These are phyloP conservation scores for Geotrichum europaeum DNA, from an alignment of 1,139 yeast species.

Conservation along the genomic window DNA sequence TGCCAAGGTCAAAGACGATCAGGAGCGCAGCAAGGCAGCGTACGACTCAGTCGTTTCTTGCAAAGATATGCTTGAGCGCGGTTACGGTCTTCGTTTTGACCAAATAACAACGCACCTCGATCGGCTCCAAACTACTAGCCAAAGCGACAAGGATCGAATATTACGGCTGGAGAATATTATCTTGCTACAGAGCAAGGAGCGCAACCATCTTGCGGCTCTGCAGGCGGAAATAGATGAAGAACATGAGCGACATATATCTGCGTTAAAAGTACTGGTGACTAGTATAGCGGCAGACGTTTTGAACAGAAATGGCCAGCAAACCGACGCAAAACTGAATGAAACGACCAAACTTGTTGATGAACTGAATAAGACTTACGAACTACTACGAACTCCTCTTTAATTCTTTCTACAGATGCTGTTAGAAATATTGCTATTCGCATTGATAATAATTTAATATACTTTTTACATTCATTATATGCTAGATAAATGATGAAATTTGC, in stretches of 20 bases:
- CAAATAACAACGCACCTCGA: slow-evolving; percentile 20
- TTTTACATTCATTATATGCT: not conserved
- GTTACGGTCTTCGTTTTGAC: slow-evolving; percentile 12
- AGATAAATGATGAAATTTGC: not conserved
- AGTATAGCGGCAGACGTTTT: not conserved
- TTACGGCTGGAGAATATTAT: slow-evolving; percentile 18
- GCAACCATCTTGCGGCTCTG: slow-evolving; percentile 19
- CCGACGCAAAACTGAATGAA: not conserved
- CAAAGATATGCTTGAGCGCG: not conserved
- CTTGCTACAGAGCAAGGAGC: slow-evolving; percentile 20
- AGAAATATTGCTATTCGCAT: not conserved
- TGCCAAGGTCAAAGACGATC: not conserved
- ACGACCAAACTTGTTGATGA: slow-evolving; percentile 6
- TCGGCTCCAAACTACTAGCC: slow-evolving; percentile 22
- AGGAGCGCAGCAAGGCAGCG: slow-evolving; percentile 9
- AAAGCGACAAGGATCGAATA: slow-evolving; percentile 21
- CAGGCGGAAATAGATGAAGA: slow-evolving; percentile 21
- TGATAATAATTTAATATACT: not conserved
- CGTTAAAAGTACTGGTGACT: slow-evolving; percentile 16
- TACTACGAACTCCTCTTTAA: not conserved
- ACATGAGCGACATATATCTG: slow-evolving; percentile 22
- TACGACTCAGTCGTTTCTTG: not conserved
- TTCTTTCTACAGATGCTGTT: not conserved
- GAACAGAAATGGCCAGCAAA: not conserved
- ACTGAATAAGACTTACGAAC: slow-evolving; percentile 4